Conservation (phyloP, 1,139 yeast genomes). For the Suhomyces terraborum region DNA sequence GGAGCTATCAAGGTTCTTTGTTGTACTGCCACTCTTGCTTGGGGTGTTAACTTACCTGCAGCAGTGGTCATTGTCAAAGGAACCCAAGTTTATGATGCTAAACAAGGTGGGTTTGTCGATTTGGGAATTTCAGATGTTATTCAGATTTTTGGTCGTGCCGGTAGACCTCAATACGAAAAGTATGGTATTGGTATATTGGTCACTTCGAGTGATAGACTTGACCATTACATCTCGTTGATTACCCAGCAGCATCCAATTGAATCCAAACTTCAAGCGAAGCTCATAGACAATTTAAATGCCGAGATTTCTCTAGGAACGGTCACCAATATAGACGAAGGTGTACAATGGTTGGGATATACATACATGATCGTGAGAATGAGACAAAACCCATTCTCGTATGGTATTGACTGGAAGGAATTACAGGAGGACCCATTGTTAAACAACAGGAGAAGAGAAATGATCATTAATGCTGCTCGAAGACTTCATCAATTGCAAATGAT, state of each 20-base stretch:
- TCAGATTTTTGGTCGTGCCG: conserved; percentile 98
- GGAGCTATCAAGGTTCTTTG: conserved; percentile 91
- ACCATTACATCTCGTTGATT: conserved; percentile 81
- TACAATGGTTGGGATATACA: conserved; percentile 96
- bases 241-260: conserved; percentile 98
- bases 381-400: conserved; percentile 90
- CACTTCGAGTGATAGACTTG: conserved; percentile 78
- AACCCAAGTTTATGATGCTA: conserved; percentile 92
- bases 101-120: conserved; percentile 92
- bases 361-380: conserved; percentile 93
- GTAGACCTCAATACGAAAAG: conserved; percentile 94
- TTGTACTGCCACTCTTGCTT: conserved; percentile 96
- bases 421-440: conserved; percentile 80
- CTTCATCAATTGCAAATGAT: conserved; percentile 90
- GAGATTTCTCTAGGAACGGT: conserved; percentile 96
- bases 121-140: conserved; percentile 95
- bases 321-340: conserved; percentile 90
- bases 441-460: conserved; percentile 72
- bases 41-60: conserved; percentile 99
- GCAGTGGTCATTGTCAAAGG: conserved; percentile 97
- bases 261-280: conserved; percentile 71
- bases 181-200: conserved; percentile 91
- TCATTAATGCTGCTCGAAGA: conserved; percentile 76
- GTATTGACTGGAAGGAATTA: conserved; percentile 86
- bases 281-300: conserved; percentile 92